Evolutionary conservation across 352 stramenopile species (phyloP), one percentile per base, ranked within the genome.

Genomic region (Thalassiosira ordinaria): DNA sequence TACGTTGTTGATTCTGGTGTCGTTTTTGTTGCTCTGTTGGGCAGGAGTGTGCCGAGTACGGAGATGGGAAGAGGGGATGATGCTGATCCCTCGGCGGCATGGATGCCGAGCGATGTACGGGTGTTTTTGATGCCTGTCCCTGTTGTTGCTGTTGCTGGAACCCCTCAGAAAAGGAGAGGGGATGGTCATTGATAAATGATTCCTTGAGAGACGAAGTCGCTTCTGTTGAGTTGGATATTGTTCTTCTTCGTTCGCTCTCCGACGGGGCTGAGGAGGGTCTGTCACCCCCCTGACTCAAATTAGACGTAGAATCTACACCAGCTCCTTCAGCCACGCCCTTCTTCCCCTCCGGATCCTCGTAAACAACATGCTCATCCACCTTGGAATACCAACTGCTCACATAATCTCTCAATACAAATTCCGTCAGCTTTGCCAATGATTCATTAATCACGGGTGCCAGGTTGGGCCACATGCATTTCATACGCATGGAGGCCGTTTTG

Each of bases 341-440:
- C 13, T 6, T 44, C 35, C 6, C 5, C 41, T 66, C 44, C 46
- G 74, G 53, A 67, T 75, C 62, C 24, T 55, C 13, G 51, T 67
- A 81, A 8, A 60, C 56, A 33, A 86, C 69, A 47, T 73, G 35
- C 29, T 81, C 72, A 78, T 86, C 76, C 13, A 85, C 52, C 29
- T 78, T 85, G 2, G 66, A 61, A 72, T 87, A 84, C 79, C 70
- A 86, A 66, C 53, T 74, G 14, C 71, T 62, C 2, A 93, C 70
- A 84, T 87, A 93, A 84, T 94, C 89, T 47, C 89, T 64, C 66
- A 93, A 81, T 0, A 94, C 64, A 75, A 90, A 89, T 57, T 94
- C 89, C 27, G 88, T 89, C 29, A 92, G 83, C 16, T 80, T 82
- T 41, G 76, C 84, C 63, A 94, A 74, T 55, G 89, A 80, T 60